Base-by-base conservation (phyloP, 805 yeast species). In the Candida xiaguanensis region DNA sequence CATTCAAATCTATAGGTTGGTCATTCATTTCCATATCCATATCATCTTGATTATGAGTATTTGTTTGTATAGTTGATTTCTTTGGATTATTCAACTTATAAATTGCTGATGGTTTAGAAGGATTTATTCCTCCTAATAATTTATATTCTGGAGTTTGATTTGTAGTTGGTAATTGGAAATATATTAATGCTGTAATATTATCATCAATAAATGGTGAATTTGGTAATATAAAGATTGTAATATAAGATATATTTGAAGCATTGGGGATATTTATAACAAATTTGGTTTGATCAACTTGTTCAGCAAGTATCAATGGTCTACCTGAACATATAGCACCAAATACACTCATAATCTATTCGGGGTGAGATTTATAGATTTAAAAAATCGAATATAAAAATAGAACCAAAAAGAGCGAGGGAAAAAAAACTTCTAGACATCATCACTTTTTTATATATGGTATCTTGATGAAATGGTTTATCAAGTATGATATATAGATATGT, bases 71-170 rank as follows among this genome's bases (percentile, higher is more conserved):
- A 4, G 3, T 6, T 5, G 3, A 4, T 12, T 34, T 24, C 8
- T 17, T 15, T 4, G 9, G 12, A 18, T 69, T 71, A 55, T 81
- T 86, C 42, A 91, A 75, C 53, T 82, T 84, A 68, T 85, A 93
- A 2, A 93, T 93, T 0, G 97, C 96, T 42, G 95, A 85, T 26
- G 95, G 98, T 56, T 91, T 93, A 26, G 61, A 64, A 0, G 71
- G 62, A 32, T 75, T 74, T 19, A 84, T 53, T 9, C 80, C 80
- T 3, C 91, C 91, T 40, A 83, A 69, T 11, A 86, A 65, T 47
- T 75, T 75, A 59, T 83, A 85, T 22, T 82, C 74, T 16, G 69
- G 72, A 5, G 36, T 5, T 4, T 16, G 25, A 4, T 14, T 18
- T 2, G 28, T 9, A 17, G 28, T 7, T 11, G 90, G 89, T 38